These are phyloP conservation scores for Cyclotella cryptica DNA, from an alignment of 108 stramenopile genomes.

Conservation along the genomic window DNA sequence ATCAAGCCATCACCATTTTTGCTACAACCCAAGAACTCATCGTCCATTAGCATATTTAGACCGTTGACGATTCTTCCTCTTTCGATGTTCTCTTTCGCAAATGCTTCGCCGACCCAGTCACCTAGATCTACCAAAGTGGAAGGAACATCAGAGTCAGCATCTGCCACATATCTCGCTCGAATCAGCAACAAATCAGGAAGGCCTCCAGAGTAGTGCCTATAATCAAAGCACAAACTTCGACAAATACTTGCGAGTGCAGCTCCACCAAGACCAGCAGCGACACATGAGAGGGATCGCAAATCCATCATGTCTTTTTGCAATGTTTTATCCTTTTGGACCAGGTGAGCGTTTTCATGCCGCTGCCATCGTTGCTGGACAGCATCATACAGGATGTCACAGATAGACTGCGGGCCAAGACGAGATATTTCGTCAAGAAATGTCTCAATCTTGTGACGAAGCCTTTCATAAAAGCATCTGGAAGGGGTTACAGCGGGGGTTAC, in stretches of 20 bases:
- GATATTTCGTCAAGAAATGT: conserved; percentile 57
- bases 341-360: conserved; percentile 20
- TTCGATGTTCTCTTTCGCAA: conserved; percentile 45
- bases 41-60: conserved; percentile 62
- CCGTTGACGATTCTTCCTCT: conserved; percentile 20
- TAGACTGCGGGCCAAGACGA: conserved; percentile 34
- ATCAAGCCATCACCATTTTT: conserved; percentile 69
- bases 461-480: conserved; percentile 64
- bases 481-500: not conserved
- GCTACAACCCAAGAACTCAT: conserved; percentile 81
- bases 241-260: conserved; percentile 68
- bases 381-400: conserved; percentile 64
- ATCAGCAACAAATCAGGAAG: conserved; percentile 75
- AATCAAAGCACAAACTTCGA: conserved; percentile 77
- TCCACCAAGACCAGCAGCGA: conserved; percentile 81
- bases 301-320: conserved; percentile 65
- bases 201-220: conserved; percentile 86
- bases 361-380: conserved; percentile 54
- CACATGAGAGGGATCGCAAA: conserved; percentile 67
- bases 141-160: too few relatives aligned
- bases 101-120: conserved; percentile 83
- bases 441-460: conserved; percentile 56
- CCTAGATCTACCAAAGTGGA: conserved; percentile 66
- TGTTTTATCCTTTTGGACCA: conserved; percentile 48
- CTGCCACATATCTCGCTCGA: conserved; percentile 38